phyloP scores from a whole-genome alignment of 495 filamentous ascomycete species.

The Talaromyces liani region DNA sequence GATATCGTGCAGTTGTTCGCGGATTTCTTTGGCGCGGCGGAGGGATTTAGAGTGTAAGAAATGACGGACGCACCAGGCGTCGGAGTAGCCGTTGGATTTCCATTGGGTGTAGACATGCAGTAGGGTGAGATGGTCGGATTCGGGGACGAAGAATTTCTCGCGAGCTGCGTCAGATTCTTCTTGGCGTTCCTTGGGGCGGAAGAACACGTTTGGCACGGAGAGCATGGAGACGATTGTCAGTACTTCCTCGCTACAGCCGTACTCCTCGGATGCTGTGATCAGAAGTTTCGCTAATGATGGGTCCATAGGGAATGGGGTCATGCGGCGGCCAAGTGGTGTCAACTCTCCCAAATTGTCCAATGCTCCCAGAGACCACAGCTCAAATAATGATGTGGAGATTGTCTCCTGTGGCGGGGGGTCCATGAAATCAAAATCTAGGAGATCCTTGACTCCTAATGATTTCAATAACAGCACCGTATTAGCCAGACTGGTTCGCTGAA shows the following conservation, averaged over 20 bases:
- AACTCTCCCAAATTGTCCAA: slow-evolving; percentile 90
- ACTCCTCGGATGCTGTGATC: slow-evolving; percentile 76
- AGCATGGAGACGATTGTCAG: slow-evolving; percentile 98
- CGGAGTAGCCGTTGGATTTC: slow-evolving; percentile 83
- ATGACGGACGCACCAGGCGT: slow-evolving; percentile 86
- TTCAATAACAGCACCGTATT: slow-evolving; percentile 95
- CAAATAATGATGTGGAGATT: slow-evolving; percentile 94
- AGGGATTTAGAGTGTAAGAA: slow-evolving; percentile 92
- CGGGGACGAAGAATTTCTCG: slow-evolving; percentile 98
- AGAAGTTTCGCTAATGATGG: slow-evolving; percentile 89
- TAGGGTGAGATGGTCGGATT: slow-evolving; percentile 94
- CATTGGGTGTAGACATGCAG: slow-evolving; percentile 95
- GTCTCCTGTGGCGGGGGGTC: slow-evolving; percentile 97
- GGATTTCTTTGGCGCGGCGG: slow-evolving; percentile 83
- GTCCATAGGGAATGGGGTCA: slow-evolving; percentile 98
- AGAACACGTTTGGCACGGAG: slow-evolving; percentile 93
- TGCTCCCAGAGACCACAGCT: slow-evolving; percentile 94
- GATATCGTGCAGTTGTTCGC: slow-evolving; percentile 88
- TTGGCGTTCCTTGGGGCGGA: slow-evolving; percentile 92
- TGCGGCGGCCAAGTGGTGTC: slow-evolving; percentile 77
- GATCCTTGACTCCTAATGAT: slow-evolving; percentile 86
- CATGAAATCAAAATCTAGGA: slow-evolving; percentile 99
- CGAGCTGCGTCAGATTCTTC: slow-evolving; percentile 93
- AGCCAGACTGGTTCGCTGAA: slow-evolving; percentile 90
- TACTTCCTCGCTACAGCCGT: slow-evolving; percentile 95